Conservation (phyloP, 805 yeast genomes). For the Danielia oregonensis region DNA sequence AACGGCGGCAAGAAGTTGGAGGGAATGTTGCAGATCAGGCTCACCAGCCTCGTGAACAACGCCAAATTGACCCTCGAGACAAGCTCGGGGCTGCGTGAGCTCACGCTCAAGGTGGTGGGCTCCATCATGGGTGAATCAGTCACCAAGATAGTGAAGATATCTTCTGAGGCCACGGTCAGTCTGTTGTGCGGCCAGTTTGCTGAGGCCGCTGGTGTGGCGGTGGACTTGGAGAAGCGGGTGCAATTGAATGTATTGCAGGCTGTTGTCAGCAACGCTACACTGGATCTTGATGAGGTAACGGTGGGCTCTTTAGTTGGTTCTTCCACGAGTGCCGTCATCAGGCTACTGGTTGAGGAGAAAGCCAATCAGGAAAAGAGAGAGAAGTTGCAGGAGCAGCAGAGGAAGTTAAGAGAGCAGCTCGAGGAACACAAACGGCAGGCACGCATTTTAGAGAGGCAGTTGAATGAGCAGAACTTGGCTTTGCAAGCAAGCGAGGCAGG, state of each 20-base stretch:
- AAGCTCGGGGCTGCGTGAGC: neutral
- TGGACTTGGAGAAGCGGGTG: slow-evolving; percentile 18
- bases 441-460: neutral
- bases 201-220: slow-evolving; percentile 6
- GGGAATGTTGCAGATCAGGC: slow-evolving; percentile 27
- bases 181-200: slow-evolving; percentile 4
- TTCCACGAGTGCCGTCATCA: slow-evolving; percentile 12
- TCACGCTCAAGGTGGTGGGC: slow-evolving; percentile 8
- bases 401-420: neutral
- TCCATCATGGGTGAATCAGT: slow-evolving; percentile 4
- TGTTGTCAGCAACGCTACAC: slow-evolving; percentile 3
- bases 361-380: slow-evolving; percentile 1
- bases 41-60: slow-evolving; percentile 31
- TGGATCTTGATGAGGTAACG: slow-evolving; percentile 3
- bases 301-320: slow-evolving; percentile 14
- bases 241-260: slow-evolving; percentile 11
- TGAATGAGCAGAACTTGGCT: too few species aligned
- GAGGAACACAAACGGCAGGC: slow-evolving; percentile 3
- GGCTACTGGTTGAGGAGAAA: slow-evolving; percentile 8
- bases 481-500: too few species aligned
- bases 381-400: slow-evolving; percentile 5
- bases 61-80: slow-evolving; percentile 24
- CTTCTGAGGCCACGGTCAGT: slow-evolving; percentile 4
- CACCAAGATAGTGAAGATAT: slow-evolving; percentile 7
- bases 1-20: slow-evolving; percentile 30